Base-by-base conservation (phyloP, 2,329 filamentous ascomycete species). In the Mariannaea sp. region DNA sequence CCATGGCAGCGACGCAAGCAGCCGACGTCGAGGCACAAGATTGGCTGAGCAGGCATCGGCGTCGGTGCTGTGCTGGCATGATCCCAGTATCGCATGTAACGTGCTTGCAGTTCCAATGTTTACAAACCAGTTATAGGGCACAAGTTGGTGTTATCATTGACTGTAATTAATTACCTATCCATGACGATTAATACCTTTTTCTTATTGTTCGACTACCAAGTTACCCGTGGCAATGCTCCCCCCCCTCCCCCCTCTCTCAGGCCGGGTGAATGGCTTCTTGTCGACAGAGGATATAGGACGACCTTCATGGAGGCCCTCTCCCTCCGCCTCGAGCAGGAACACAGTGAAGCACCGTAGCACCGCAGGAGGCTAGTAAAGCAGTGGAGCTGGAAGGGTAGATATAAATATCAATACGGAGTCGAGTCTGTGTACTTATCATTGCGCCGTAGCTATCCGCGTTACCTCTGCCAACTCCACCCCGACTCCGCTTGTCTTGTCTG, bases 1-100 rank as follows among this genome's bases (percentile, higher is more conserved):
- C 66, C 66, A 67, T 68, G 65, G 66, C 66, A 68, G 65, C 66
- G 61, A 53, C 55, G 63, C 57, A 63, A 36, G 56, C 55, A 65
- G 50, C 58, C 57, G 58, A 47, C 47, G 52, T 24, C 33, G 26
- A 55, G 46, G 44, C 49, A 58, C 59, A 49, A 33, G 36, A 67
- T 65, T 65, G 63, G 61, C 48, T 62, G 51, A 29, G 7, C 39
- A 14, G 30, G 22, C 19, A 26, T 33, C n/a, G 49, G 38, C 35
- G 24, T 42, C 8, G 46, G n/a, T n/a, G n/a, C n/a, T n/a, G n/a
- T 41, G 49, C 59, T 61, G 55, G 64, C 64, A 65, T 66, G 30
- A 66, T 66, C 64, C 64, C 57, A 60, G 64, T 39, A 36, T 51
- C 30, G 46, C 19, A 43, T 38, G 46, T 19, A 43, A 42, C 48